Evolutionary conservation across 345 rosid species (phyloP).

Genomic region (Pistacia vera): DNA sequence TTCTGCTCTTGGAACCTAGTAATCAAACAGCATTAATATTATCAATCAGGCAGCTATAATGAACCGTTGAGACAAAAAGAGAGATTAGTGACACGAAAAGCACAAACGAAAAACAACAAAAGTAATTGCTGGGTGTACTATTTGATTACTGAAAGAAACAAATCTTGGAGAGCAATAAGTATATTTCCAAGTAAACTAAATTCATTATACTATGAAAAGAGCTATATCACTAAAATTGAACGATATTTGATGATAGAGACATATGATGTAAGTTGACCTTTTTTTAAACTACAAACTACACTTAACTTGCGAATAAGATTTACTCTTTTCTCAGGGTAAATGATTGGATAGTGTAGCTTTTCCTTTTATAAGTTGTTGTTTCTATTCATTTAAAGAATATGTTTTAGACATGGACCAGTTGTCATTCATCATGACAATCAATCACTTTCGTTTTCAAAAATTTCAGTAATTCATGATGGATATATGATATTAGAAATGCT

Average conservation of each 20-base stretch:
- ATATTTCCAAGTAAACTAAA: neutral
- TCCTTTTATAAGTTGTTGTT: neutral
- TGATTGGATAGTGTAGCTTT: too few species aligned
- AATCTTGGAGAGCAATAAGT: neutral
- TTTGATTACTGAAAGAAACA: neutral
- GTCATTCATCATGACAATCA: neutral
- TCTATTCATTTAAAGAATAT: neutral
- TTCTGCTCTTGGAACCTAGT: constrained; percentile 93
- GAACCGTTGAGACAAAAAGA: neutral
- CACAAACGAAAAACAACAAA: neutral
- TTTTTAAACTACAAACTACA: too few species aligned
- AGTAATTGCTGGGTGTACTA: neutral
- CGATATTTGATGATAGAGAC: neutral
- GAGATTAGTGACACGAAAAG: neutral
- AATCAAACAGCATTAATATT: neutral
- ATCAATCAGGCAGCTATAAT: neutral
- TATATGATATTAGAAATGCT: neutral
- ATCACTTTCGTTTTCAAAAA: neutral
- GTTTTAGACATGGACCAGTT: too few species aligned
- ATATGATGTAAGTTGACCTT: neutral
- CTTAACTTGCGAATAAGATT: too few species aligned
- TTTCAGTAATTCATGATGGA: neutral
- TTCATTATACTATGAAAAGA: neutral
- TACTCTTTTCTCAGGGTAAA: too few species aligned
- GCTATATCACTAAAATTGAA: neutral